Base-by-base conservation (phyloP, 768 basidiomycete genomes). In the Psilocybe azurescens region DNA sequence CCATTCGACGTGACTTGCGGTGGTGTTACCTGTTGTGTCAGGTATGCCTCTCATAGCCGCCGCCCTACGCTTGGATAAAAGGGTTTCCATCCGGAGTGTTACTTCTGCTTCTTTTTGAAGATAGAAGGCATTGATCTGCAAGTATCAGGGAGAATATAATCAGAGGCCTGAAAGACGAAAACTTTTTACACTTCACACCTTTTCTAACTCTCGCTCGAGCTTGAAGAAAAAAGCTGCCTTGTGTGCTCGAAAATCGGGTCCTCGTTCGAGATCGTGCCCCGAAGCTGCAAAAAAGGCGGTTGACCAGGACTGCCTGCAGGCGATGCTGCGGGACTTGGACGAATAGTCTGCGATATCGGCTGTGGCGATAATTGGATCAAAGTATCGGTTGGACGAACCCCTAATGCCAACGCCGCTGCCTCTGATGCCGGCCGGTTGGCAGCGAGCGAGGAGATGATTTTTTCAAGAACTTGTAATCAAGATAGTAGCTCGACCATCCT, bases 141-240 rank as follows among this genome's bases (percentile, higher is more conserved):
- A 39, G 66, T 53, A 50, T 64, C 41, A 36, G 41, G 50, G 6
- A 8, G 38, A 38, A 5, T 33, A 36, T 28, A 30, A 30, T n/a
- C 11, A 33, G 14, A 18, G 32, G 18, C 20, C 28, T 52, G 18
- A 59, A 5, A 13, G 20, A 56, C 5, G 56, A 4, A 49, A 46
- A 56, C 2, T 3, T 3, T 36, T 7, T 5, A 36, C 39, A 66
- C 5, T 39, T 29, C 81, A 65, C 67, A 91, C 97, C 88, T 99
- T 99, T 78, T 99, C 97, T 20, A 99, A 80, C 75, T 99, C 97
- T 20, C 97, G 86, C 74, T 98, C 96, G 0, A 99, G 86, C 74
- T 96, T 99, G 85, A 97, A 99, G 82, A 99, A 99, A 82, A 99
- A 99, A 1, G 95, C 94, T 3, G 96, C 93, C 72, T 96, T 94